phyloP scores from a whole-genome alignment of 257 asterid species.

The Lantana camara region DNA sequence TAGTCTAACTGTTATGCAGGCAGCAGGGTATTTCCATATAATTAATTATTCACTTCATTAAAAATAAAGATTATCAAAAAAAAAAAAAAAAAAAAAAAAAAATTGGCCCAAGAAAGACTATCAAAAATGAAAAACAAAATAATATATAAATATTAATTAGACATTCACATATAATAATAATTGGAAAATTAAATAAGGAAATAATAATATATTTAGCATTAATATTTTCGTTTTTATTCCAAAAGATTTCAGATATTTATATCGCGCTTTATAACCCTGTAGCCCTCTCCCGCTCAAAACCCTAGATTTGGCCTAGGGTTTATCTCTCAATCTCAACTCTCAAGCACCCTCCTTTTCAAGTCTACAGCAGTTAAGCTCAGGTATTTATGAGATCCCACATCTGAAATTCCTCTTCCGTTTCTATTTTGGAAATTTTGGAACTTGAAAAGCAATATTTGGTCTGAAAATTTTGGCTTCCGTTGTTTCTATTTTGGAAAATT shows the following conservation, averaged over 20 bases:
- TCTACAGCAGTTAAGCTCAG: conserved; percentile 30
- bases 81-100: too few species aligned
- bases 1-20: too few species aligned
- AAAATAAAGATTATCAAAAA: too few species aligned
- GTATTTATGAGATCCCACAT: conserved; percentile 13
- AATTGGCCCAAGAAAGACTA: too few species aligned
- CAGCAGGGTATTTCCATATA: too few species aligned
- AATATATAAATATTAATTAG: too few species aligned
- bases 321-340: conserved; percentile 26
- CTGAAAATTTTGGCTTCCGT: conserved; percentile 25
- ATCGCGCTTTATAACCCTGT: not conserved
- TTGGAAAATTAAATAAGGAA: too few species aligned
- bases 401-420: not conserved
- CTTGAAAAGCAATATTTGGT: not conserved
- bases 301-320: conserved; percentile 36
- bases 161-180: too few species aligned
- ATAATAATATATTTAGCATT: too few species aligned
- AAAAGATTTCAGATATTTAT: not conserved
- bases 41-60: too few species aligned
- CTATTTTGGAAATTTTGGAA: not conserved
- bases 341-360: conserved; percentile 9
- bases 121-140: too few species aligned
- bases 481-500: not conserved
- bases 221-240: too few species aligned
- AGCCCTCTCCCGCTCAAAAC: conserved; percentile 27